These are phyloP conservation scores for Tubosaeta sp. DNA, from an alignment of 768 basidiomycete species.

Conservation along the genomic window DNA sequence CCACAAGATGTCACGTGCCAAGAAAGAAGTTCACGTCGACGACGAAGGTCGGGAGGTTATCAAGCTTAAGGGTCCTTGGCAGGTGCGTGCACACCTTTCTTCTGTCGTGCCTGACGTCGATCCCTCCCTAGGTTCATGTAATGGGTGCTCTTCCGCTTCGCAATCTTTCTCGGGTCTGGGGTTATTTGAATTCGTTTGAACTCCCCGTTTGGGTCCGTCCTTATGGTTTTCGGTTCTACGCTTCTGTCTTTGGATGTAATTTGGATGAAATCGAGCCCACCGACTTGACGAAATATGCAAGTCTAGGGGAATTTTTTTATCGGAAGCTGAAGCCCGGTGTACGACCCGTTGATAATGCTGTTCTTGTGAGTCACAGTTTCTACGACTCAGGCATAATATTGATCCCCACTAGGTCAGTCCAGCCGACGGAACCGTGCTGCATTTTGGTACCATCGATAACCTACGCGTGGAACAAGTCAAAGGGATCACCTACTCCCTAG, in stretches of 20 bases:
- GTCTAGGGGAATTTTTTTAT: constrained; percentile 96
- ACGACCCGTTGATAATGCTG: constrained; percentile 72
- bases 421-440: constrained; percentile 89
- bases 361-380: constrained; percentile 49
- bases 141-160: constrained; percentile 92
- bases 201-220: constrained; percentile 96
- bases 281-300: constrained; percentile 76
- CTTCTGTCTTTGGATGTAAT: constrained; percentile 89
- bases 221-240: constrained; percentile 80
- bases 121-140: constrained; percentile 73
- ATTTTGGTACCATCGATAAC: constrained; percentile 82
- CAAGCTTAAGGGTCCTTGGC: constrained; percentile 87
- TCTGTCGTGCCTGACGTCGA: not conserved
- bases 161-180: constrained; percentile 96
- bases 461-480: constrained; percentile 93
- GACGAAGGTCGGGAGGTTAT: constrained; percentile 81
- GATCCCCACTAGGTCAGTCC: constrained; percentile 67
- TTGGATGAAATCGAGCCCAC: constrained; percentile 81
- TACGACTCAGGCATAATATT: not conserved
- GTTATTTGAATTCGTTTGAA: constrained; percentile 89
- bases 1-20: constrained; percentile 49
- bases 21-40: constrained; percentile 70
- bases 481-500: constrained; percentile 94
- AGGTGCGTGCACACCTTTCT: constrained; percentile 45
- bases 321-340: constrained; percentile 76